Evolutionary conservation across 768 basidiomycete species (phyloP).

Genomic region (Suillus alpinus): DNA sequence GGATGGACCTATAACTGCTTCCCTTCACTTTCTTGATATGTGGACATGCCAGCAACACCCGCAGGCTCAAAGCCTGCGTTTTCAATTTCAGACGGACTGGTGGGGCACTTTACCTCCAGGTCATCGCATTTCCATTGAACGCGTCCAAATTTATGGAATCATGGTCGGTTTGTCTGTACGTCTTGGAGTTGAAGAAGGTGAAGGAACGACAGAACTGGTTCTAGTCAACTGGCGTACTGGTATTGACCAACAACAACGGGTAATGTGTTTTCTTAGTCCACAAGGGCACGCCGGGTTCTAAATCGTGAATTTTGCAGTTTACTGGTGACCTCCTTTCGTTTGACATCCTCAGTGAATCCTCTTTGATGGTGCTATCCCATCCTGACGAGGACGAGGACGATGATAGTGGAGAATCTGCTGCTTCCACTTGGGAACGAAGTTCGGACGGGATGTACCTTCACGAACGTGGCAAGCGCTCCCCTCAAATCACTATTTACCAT

Average conservation of each 20-base stretch:
- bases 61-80: constrained; percentile 31
- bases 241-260: constrained; percentile 8
- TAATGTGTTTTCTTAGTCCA: neutral
- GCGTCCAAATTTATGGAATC: constrained; percentile 26
- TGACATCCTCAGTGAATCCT: constrained; percentile 26
- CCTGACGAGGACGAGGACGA: constrained; percentile 33
- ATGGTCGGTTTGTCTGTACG: constrained; percentile 25
- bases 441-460: constrained; percentile 29
- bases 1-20: constrained; percentile 22
- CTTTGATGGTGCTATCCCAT: constrained; percentile 24
- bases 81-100: constrained; percentile 32
- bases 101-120: constrained; percentile 31
- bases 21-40: constrained; percentile 52
- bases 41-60: constrained; percentile 57
- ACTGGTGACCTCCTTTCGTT: constrained; percentile 30
- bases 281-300: neutral
- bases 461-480: constrained; percentile 31
- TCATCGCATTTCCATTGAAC: constrained; percentile 30
- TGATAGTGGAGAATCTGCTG: constrained; percentile 17
- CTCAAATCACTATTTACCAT: constrained; percentile 25
- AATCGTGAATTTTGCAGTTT: constrained; percentile 12
- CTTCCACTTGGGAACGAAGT: constrained; percentile 23
- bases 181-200: constrained; percentile 30
- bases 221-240: constrained; percentile 30
- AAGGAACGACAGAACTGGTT: constrained; percentile 29